A percentile compares a stretch with the other conserved stretches of the same genome.
These are phyloP conservation scores for Pyrrhoderma lamaoense DNA, from an alignment of 1,284 basidiomycete genomes.

Conservation along the genomic window DNA sequence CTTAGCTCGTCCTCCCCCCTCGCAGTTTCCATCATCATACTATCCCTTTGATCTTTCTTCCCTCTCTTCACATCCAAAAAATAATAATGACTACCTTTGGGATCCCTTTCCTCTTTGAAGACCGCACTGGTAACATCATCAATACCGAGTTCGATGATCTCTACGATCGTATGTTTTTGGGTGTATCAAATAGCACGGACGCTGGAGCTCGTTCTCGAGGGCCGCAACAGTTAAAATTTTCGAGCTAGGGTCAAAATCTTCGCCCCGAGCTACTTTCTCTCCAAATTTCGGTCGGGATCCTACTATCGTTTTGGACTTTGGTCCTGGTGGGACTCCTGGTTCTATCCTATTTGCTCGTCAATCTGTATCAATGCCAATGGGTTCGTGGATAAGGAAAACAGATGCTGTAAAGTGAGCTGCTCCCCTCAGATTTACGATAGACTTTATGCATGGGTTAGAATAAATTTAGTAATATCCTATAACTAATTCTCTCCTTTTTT, in stretches of 20 bases:
- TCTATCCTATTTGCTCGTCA: constrained; percentile 43
- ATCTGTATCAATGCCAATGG: constrained; percentile 44
- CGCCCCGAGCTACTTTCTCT: constrained; percentile 37
- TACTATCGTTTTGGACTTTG: constrained; percentile 50
- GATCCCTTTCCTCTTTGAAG: constrained; percentile 55
- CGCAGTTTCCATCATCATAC: too few relatives aligned
- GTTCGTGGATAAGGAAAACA: constrained; percentile 50
- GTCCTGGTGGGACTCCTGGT: constrained; percentile 36
- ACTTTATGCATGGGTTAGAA: neutral
- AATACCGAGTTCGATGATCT: constrained; percentile 64
- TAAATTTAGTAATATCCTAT: neutral
- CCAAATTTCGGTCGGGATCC: constrained; percentile 37
- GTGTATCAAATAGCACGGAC: constrained; percentile 28
- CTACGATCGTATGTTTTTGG: constrained; percentile 65
- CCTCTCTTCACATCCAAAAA: too few relatives aligned
- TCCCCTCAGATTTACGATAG: too few relatives aligned
- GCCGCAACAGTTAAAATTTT: constrained; percentile 37
- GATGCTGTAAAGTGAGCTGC: constrained; percentile 54
- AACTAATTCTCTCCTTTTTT: neutral
- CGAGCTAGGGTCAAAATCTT: constrained; percentile 54
- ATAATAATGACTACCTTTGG: constrained; percentile 27
- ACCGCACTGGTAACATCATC: constrained; percentile 52
- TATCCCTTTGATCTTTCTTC: too few relatives aligned
- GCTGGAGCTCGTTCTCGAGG: constrained; percentile 31
- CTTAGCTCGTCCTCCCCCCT: too few relatives aligned